These are phyloP conservation scores for Aphanomyces euteiches DNA, from an alignment of 352 stramenopile species.

Conservation along the genomic window DNA sequence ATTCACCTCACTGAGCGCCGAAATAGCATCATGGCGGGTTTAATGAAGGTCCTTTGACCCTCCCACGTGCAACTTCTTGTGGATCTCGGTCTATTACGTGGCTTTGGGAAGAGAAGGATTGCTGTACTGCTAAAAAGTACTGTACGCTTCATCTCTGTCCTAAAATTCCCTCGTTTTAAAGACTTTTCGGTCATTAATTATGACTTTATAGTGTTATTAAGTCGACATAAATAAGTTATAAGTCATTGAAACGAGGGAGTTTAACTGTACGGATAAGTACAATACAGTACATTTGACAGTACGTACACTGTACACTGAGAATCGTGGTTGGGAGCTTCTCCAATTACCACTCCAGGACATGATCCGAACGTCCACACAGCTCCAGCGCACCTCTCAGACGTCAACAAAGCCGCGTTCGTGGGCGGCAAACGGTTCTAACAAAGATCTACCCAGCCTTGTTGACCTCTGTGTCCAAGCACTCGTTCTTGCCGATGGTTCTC, in stretches of 20 bases:
- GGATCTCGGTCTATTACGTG: slow-evolving; percentile 6
- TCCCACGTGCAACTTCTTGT: slow-evolving; percentile 7
- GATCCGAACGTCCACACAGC: slow-evolving; percentile 19
- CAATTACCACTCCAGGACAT: too few species aligned
- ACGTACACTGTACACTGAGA: too few species aligned
- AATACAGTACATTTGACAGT: too few species aligned
- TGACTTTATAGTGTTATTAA: too few species aligned
- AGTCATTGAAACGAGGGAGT: too few species aligned
- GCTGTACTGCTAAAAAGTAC: not conserved
- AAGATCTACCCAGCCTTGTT: slow-evolving; percentile 11
- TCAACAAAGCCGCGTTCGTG: slow-evolving; percentile 8
- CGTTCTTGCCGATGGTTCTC: slow-evolving; percentile 16
- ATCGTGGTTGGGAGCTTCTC: too few species aligned
- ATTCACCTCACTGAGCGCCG: too few species aligned
- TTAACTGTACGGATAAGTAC: too few species aligned
- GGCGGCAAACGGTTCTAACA: not conserved
- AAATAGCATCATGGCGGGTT: too few species aligned
- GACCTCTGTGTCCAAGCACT: slow-evolving; percentile 25
- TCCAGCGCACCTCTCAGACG: slow-evolving; percentile 19
- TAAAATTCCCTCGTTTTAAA: too few species aligned
- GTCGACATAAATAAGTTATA: too few species aligned
- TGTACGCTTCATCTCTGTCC: not conserved
- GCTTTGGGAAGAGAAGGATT: not conserved
- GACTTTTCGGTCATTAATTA: too few species aligned
- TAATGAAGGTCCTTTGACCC: not conserved